phyloP scores from a whole-genome alignment of 2,329 filamentous ascomycete genomes.

The Cercospora sp. region DNA sequence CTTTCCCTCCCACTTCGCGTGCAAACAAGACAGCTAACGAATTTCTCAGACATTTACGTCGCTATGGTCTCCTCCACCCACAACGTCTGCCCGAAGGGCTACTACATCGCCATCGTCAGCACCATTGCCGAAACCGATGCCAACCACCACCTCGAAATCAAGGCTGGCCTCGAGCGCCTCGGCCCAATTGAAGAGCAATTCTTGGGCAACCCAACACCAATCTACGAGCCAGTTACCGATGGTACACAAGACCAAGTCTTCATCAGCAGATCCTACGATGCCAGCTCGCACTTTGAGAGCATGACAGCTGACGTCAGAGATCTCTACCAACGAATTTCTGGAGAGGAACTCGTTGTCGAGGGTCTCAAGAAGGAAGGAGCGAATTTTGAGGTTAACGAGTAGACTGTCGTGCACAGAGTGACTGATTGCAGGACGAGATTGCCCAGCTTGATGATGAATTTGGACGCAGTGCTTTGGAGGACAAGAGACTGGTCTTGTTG shows the following conservation, averaged over 20 bases:
- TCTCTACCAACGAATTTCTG: conserved; percentile 80
- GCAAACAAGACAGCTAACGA: neutral
- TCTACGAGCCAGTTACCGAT: conserved; percentile 86
- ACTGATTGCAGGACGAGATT: neutral
- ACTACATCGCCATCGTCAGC: conserved; percentile 97
- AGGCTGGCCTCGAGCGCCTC: conserved; percentile 87
- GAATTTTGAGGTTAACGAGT: conserved; percentile 50
- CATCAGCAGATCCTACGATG: conserved; percentile 98
- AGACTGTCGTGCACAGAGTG: neutral
- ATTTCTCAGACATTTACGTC: conserved; percentile 80
- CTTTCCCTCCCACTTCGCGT: neutral
- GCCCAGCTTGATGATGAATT: neutral
- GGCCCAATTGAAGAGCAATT: conserved; percentile 96
- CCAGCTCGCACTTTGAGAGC: conserved; percentile 96
- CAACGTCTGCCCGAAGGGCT: conserved; percentile 98
- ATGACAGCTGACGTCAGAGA: conserved; percentile 90
- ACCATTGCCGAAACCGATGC: conserved; percentile 89
- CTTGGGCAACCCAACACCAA: conserved; percentile 86
- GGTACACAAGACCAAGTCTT: conserved; percentile 88
- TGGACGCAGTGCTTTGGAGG: neutral
- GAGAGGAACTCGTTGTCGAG: conserved; percentile 84
- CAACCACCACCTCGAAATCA: conserved; percentile 94
- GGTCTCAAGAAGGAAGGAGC: conserved; percentile 73
- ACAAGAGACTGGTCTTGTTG: neutral
- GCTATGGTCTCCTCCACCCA: conserved; percentile 93